These are phyloP conservation scores for Chalciporus pseudorubinellus DNA, from an alignment of 768 basidiomycete species.

Conservation along the genomic window DNA sequence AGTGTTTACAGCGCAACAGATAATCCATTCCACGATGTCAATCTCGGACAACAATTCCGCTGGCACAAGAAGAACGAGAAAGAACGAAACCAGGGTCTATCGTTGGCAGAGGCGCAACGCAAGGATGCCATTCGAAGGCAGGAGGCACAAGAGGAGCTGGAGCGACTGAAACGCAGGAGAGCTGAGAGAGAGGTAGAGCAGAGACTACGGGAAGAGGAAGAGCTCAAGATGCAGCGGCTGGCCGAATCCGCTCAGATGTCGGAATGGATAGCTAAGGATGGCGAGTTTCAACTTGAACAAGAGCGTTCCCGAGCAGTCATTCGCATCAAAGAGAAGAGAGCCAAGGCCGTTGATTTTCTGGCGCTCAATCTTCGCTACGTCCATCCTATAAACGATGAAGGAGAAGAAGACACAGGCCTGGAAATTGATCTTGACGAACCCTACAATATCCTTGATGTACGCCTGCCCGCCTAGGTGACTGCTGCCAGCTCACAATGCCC, in stretches of 20 bases:
- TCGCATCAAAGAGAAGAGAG: constrained; percentile 91
- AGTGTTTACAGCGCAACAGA: constrained; percentile 95
- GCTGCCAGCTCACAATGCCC: constrained; percentile 9
- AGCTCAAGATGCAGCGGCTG: constrained; percentile 79
- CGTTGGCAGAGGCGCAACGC: constrained; percentile 71
- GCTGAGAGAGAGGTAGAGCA: constrained; percentile 93
- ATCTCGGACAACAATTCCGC: constrained; percentile 92
- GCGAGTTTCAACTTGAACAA: constrained; percentile 95
- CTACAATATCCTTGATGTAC: constrained; percentile 93
- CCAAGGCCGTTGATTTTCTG: constrained; percentile 98
- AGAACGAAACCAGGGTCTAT: constrained; percentile 85
- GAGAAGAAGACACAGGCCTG: constrained; percentile 81
- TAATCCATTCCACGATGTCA: constrained; percentile 98
- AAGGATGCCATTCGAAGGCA: constrained; percentile 77
- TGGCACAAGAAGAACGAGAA: constrained; percentile 99
- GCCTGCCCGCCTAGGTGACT: constrained; percentile 25
- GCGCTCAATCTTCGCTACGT: constrained; percentile 95
- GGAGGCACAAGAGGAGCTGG: constrained; percentile 95
- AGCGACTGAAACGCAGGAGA: constrained; percentile 82
- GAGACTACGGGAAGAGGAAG: constrained; percentile 88
- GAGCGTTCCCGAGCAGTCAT: constrained; percentile 88
- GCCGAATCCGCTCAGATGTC: constrained; percentile 98
- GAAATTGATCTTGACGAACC: constrained; percentile 99
- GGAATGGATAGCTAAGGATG: constrained; percentile 96
- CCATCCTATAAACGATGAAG: constrained; percentile 68